phyloP scores from a whole-genome alignment of 345 rosid species.

The Pseudoturritis turrita region DNA sequence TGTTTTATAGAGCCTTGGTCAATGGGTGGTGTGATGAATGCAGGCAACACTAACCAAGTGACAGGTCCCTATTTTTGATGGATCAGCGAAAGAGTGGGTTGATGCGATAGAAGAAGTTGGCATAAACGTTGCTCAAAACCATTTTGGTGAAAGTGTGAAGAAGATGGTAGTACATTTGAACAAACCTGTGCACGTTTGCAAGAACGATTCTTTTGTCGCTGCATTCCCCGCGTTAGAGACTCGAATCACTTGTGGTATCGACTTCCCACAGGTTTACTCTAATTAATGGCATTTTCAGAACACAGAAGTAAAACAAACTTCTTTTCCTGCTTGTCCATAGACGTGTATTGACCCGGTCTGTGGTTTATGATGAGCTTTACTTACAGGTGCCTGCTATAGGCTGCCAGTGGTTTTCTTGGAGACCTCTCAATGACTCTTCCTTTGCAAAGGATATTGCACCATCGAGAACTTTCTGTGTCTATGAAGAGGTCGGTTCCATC shows the following conservation, averaged over 20 bases:
- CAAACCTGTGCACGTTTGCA: conserved; percentile 49
- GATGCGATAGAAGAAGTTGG: conserved; percentile 63
- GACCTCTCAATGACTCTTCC: conserved; percentile 36
- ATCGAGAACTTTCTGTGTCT: conserved; percentile 77
- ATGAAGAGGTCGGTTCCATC: conserved; percentile 59
- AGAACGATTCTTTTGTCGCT: conserved; percentile 59
- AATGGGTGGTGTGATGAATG: background rate
- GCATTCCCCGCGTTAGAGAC: conserved; percentile 65
- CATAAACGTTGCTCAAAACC: conserved; percentile 46
- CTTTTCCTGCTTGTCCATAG: background rate
- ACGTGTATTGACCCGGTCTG: background rate
- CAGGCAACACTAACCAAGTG: conserved; percentile 16
- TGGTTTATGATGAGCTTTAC: background rate
- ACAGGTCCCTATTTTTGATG: conserved; percentile 88
- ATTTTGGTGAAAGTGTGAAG: conserved; percentile 40
- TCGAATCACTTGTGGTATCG: conserved; percentile 69
- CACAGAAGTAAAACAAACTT: background rate
- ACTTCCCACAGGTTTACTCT: conserved; percentile 62
- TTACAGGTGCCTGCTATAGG: conserved; percentile 64
- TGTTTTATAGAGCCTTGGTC: background rate
- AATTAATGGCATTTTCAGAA: background rate
- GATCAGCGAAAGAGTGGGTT: conserved; percentile 79
- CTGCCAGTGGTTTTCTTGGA: conserved; percentile 76
- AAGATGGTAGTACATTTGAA: conserved; percentile 58
- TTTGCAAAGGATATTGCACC: conserved; percentile 57